A percentile compares a stretch with the other conserved stretches of the same genome.
Conservation (phyloP, 2,329 filamentous ascomycete species). For the Knoxdaviesia capensis region DNA sequence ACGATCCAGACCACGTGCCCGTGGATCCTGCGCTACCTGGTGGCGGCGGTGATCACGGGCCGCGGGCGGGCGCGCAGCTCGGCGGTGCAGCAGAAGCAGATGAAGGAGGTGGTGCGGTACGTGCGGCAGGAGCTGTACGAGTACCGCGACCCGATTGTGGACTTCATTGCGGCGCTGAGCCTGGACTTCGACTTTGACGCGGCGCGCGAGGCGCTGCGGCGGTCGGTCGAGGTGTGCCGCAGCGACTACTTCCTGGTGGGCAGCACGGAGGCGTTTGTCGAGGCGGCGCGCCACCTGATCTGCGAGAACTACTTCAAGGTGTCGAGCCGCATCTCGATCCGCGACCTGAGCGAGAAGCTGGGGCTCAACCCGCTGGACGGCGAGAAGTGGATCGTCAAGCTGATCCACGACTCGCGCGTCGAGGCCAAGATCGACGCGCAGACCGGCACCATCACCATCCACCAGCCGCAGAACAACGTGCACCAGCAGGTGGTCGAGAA, state of each 20-base stretch:
- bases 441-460: constrained; percentile 97
- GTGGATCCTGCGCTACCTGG: constrained; percentile 88
- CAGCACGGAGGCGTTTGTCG: constrained; percentile 73
- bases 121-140: constrained; percentile 96
- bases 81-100: constrained; percentile 83
- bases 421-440: constrained; percentile 99
- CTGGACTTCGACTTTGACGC: constrained; percentile 81
- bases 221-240: constrained; percentile 79
- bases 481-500: constrained; percentile 99
- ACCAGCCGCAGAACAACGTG: constrained; percentile 94
- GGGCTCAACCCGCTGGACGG: constrained; percentile 86
- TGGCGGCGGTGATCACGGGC: constrained; percentile 88
- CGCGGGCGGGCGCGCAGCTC: constrained; percentile 65
- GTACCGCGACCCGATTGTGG: constrained; percentile 87
- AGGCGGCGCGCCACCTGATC: constrained; percentile 86
- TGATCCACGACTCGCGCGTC: constrained; percentile 91
- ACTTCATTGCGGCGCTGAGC: constrained; percentile 91
- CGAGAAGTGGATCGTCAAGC: constrained; percentile 99
- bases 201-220: constrained; percentile 66
- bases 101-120: constrained; percentile 92
- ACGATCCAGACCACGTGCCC: constrained; percentile 96
- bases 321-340: constrained; percentile 94
- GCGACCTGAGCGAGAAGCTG: constrained; percentile 80
- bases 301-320: constrained; percentile 99
- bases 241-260: constrained; percentile 89